A percentile compares a stretch with the other conserved stretches of the same genome.
Conservation (phyloP, 2,329 filamentous ascomycete genomes). For the Anisogramma anomala region DNA sequence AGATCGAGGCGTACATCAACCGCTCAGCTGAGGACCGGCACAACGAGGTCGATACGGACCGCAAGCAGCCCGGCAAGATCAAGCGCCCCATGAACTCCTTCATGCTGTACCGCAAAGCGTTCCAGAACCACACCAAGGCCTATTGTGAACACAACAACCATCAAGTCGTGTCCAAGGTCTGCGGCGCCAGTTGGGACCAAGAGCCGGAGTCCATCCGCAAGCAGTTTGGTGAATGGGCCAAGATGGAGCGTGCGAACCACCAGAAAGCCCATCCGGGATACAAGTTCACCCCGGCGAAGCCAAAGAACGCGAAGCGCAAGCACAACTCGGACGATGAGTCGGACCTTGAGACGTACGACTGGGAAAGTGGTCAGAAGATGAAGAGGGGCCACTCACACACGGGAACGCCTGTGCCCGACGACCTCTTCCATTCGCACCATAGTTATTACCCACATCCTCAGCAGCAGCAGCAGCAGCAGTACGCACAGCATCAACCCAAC, state of each 20-base stretch:
- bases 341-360: constrained; percentile 31
- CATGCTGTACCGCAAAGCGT: constrained; percentile 93
- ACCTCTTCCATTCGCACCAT: constrained; percentile 17
- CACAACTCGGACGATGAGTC: constrained; percentile 27
- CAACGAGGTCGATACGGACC: constrained; percentile 53
- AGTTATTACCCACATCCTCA: constrained; percentile 17
- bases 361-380: constrained; percentile 27
- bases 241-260: constrained; percentile 74
- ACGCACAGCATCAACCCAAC: constrained; percentile 3
- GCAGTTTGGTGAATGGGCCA: constrained; percentile 68
- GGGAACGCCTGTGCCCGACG: constrained; percentile 21
- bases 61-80: constrained; percentile 59
- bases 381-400: constrained; percentile 22
- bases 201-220: constrained; percentile 63
- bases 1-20: constrained; percentile 73
- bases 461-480: neutral
- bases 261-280: constrained; percentile 77
- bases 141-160: constrained; percentile 83
- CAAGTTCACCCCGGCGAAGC: constrained; percentile 83
- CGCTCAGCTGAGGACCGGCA: constrained; percentile 55
- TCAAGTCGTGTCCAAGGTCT: constrained; percentile 80
- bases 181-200: constrained; percentile 73
- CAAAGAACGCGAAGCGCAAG: constrained; percentile 29
- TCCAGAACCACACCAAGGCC: constrained; percentile 73
- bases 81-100: constrained; percentile 96